phyloP scores from a whole-genome alignment of 371 early-diverging fungal genomes.

The Phascolomyces articulosus region DNA sequence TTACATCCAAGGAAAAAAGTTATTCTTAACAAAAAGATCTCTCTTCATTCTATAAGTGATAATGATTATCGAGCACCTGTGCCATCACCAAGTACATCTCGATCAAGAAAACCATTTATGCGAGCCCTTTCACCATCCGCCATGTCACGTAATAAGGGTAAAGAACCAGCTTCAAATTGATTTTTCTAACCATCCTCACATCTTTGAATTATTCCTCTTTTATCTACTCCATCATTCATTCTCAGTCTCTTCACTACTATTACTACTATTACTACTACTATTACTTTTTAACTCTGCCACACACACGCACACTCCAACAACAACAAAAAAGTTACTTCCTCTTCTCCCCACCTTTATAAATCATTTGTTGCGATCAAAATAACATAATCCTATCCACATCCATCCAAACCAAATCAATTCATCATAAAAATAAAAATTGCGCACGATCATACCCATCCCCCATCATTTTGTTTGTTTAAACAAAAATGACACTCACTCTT shows the following conservation, averaged over 20 bases:
- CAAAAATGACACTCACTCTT: too few species aligned
- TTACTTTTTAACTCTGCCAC: not conserved
- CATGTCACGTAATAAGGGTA: not conserved
- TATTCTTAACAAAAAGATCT: not conserved
- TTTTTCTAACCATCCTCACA: not conserved
- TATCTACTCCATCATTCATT: too few species aligned
- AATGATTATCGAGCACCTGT: not conserved
- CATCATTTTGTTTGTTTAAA: too few species aligned
- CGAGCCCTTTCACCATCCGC: not conserved
- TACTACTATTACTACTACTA: not conserved
- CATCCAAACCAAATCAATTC: too few species aligned
- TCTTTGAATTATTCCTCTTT: not conserved
- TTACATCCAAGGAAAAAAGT: slow-evolving; percentile 5
- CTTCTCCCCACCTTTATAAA: too few species aligned
- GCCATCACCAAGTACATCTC: not conserved
- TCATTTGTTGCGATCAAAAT: too few species aligned
- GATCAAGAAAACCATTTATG: slow-evolving; percentile 4
- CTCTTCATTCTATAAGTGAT: not conserved
- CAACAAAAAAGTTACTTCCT: too few species aligned
- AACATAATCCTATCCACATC: too few species aligned
- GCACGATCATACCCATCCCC: not conserved
- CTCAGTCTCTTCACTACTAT: not conserved
- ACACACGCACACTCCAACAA: not conserved
- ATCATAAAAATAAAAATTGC: not conserved
- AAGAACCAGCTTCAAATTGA: not conserved